These are phyloP conservation scores for Cynanchum wilfordii DNA, from an alignment of 257 asterid species.

Conservation along the genomic window DNA sequence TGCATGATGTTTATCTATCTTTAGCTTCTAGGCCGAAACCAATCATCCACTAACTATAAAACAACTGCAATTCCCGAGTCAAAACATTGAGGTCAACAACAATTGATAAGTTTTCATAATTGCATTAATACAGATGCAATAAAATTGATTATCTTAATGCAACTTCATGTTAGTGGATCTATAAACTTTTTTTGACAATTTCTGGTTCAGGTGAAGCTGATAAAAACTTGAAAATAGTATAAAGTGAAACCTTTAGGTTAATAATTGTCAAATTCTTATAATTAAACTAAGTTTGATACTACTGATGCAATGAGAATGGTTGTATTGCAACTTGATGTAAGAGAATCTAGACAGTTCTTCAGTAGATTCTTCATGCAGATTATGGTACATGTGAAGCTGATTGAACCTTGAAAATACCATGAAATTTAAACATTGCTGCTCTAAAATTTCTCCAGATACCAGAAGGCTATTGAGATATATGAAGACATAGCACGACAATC, in stretches of 20 bases:
- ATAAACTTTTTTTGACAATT: neutral
- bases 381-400: neutral
- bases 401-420: neutral
- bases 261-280: neutral
- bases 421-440: neutral
- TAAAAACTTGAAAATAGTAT: neutral
- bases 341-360: neutral
- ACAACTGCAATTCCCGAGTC: neutral
- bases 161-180: neutral
- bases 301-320: neutral
- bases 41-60: neutral
- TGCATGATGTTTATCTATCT: neutral
- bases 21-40: neutral
- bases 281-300: neutral
- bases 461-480: slow-evolving; percentile 73
- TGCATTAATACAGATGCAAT: neutral
- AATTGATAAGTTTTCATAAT: neutral
- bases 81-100: neutral
- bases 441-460: slow-evolving; percentile 54
- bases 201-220: neutral
- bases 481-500: slow-evolving; percentile 91
- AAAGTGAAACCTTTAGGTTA: neutral
- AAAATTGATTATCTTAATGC: neutral
- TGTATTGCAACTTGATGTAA: neutral
- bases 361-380: neutral